Conservation (phyloP, 306 rosid species). For the Trifolium pratense region DNA sequence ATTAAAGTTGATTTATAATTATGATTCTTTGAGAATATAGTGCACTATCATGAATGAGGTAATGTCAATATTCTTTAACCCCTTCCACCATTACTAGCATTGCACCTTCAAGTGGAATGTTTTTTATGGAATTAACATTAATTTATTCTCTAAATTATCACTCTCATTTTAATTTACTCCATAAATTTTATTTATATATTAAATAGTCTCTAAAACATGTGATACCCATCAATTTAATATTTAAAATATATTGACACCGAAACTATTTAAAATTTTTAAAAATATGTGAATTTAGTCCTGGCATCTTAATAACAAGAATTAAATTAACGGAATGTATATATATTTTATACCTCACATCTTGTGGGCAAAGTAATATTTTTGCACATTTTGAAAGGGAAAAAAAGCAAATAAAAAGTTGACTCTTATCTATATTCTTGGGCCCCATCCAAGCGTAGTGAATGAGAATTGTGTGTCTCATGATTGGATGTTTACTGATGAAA, state of each 20-base stretch:
- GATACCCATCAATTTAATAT: too few relatives aligned
- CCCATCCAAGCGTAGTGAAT: constrained; percentile 23
- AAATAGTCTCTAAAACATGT: too few relatives aligned
- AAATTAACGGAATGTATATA: too few relatives aligned
- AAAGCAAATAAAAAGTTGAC: not conserved
- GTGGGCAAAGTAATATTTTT: not conserved
- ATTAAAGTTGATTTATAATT: not conserved
- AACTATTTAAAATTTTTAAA: too few relatives aligned
- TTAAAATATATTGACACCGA: too few relatives aligned
- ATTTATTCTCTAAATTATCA: too few relatives aligned
- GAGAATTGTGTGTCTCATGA: constrained; percentile 34
- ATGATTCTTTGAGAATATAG: not conserved
- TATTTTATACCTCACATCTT: too few relatives aligned
- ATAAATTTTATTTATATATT: too few relatives aligned
- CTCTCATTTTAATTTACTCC: too few relatives aligned
- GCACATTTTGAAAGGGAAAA: not conserved
- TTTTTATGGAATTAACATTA: not conserved
- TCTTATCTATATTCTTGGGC: too few relatives aligned
- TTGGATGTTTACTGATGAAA: constrained; percentile 40
- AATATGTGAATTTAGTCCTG: not conserved
- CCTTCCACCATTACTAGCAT: constrained; percentile 2
- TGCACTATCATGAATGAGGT: constrained; percentile 10
- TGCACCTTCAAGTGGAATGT: not conserved
- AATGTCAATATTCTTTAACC: constrained; percentile 30
- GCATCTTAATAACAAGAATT: not conserved